Evolutionary conservation across 805 yeast genomes (phyloP).

Genomic region (Saccharomycopsis babjevae): DNA sequence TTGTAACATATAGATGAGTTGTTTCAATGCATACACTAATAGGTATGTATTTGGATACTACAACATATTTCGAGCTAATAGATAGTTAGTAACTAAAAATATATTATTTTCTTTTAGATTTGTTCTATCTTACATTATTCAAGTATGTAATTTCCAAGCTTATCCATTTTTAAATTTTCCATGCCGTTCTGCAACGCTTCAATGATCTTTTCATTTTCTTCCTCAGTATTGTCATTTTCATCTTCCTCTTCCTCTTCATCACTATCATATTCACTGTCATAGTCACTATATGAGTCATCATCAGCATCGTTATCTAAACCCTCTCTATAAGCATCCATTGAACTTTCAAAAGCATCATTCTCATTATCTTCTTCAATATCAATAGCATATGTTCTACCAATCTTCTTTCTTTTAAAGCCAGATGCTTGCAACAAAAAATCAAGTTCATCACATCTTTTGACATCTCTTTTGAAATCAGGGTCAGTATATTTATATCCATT

Average conservation of each 20-base stretch:
- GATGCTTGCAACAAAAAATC: conserved; percentile 90
- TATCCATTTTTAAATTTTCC: conserved; percentile 65
- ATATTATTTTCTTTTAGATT: too few relatives aligned
- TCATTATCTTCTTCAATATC: conserved; percentile 22
- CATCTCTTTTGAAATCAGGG: conserved; percentile 74
- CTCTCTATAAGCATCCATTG: conserved; percentile 10
- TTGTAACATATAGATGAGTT: neutral
- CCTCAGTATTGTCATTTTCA: conserved; percentile 28
- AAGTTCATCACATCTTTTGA: conserved; percentile 52
- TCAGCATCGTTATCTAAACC: conserved; percentile 21
- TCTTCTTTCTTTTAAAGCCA: conserved; percentile 44
- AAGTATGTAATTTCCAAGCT: conserved; percentile 68
- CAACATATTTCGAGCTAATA: too few relatives aligned
- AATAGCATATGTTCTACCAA: conserved; percentile 19
- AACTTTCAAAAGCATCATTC: conserved; percentile 22
- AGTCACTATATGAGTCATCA: conserved; percentile 24
- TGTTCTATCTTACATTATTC: conserved; percentile 28
- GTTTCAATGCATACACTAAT: neutral
- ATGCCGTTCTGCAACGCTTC: conserved; percentile 59
- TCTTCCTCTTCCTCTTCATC: conserved; percentile 23
- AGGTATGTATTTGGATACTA: too few relatives aligned
- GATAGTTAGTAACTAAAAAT: too few relatives aligned
- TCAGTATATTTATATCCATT: conserved; percentile 67
- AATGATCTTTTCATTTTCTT: conserved; percentile 52
- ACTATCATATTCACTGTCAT: conserved; percentile 22